Base-by-base conservation (phyloP, 495 filamentous ascomycete species). In the Acidomyces sp. region DNA sequence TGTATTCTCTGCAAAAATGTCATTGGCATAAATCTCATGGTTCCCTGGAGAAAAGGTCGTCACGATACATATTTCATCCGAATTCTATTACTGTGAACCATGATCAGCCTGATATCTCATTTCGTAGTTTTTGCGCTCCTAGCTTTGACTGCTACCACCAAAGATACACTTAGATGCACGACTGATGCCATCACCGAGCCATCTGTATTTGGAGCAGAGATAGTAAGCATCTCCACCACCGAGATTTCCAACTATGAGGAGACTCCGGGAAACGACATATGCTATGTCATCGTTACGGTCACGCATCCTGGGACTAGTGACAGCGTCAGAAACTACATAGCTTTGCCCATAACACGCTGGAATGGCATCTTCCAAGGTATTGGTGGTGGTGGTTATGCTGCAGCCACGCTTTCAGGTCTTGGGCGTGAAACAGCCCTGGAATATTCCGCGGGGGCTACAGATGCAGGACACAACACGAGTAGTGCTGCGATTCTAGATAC, bases 351-450 rank as follows among this genome's bases (percentile, higher is more conserved):
- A 3, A 26, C 56, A 3, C 31, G 20, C 6, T 70, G 66, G 67
- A 70, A 70, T 34, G 57, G 50, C 2, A 48, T 62, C 2, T 49
- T 70, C 15, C 53, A 61, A 30, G 60, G 52, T 9, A 26, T 66
- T 11, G 68, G 70, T 5, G 68, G 70, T 0, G 64, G 56, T 3
- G 67, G 62, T 3, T 74, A 45, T 22, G 38, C 38, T 7, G 59
- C 62, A 9, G 61, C 63, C 3, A 33, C 20, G 19, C 21, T 38
- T 55, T 39, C 34, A 31, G 52, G 46, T 3, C 57, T 58, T 1
- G 48, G 61, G 0, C 45, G 37, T 17, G 48, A 52, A 0, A 24
- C 34, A 6, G 34, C 17, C 7, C 16, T 21, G 6, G 67, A 68
- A 0, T 69, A 63, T 28, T 52, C 63, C 0, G 48, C 61, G 20